Evolutionary conservation across 148 eudicot genomes (phyloP).

Genomic region (Camellia sinensis): DNA sequence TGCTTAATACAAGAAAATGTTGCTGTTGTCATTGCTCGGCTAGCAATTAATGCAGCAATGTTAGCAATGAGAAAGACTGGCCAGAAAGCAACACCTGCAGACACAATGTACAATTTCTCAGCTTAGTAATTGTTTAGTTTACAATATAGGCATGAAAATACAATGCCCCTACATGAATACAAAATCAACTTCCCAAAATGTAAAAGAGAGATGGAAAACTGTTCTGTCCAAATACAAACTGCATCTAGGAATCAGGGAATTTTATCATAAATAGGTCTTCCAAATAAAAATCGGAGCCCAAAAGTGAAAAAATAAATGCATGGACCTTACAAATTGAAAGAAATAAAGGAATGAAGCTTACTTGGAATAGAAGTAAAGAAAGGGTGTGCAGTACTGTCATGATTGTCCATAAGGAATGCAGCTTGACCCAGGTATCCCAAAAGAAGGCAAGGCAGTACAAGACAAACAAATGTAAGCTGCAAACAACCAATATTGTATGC

Average conservation of each 20-base stretch:
- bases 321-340: constrained; percentile 4
- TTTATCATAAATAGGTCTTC: not conserved
- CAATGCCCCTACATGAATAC: not conserved
- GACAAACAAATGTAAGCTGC: constrained; percentile 90
- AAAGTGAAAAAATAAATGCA: not conserved
- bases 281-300: not conserved
- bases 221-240: not conserved
- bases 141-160: not conserved
- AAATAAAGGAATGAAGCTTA: constrained; percentile 32
- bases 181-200: not conserved
- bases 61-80: constrained; percentile 87
- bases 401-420: constrained; percentile 90
- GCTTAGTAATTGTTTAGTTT: not conserved
- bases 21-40: constrained; percentile 97
- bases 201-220: not conserved
- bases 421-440: constrained; percentile 99
- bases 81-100: constrained; percentile 89
- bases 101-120: constrained; percentile 10
- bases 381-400: constrained; percentile 58
- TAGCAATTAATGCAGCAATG: constrained; percentile 91
- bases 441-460: constrained; percentile 94
- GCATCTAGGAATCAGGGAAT: not conserved
- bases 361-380: constrained; percentile 93
- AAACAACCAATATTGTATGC: constrained; percentile 25
- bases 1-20: constrained; percentile 97